Evolutionary conservation across 169 alveolate genomes (phyloP).

Genomic region (Theileria orientalis): DNA sequence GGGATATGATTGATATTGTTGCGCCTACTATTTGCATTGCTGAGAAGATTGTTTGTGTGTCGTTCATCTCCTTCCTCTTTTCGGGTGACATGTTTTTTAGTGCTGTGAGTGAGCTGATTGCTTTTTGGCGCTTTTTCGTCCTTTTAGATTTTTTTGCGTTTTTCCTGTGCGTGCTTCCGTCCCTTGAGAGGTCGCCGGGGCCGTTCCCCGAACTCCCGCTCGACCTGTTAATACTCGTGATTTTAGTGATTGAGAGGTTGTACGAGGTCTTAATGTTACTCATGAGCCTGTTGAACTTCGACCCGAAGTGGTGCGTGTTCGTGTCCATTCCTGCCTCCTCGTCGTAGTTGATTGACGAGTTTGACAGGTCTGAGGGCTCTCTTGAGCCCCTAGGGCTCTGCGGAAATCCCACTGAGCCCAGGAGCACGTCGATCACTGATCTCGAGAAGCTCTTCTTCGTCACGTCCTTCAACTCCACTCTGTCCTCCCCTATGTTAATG

Average conservation of each 20-base stretch:
- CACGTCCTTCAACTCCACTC: background rate
- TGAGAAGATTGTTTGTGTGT: slow-evolving; percentile 55
- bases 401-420: background rate
- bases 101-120: background rate
- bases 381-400: background rate
- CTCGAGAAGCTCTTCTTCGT: background rate
- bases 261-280: background rate
- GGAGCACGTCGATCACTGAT: background rate
- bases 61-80: slow-evolving; percentile 5
- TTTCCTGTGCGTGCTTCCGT: too few species aligned
- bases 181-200: background rate
- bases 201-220: background rate
- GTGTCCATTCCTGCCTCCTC: background rate
- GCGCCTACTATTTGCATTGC: slow-evolving; percentile 76
- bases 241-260: background rate
- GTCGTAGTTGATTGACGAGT: background rate
- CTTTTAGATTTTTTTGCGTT: background rate
- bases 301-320: background rate
- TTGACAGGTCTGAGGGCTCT: background rate
- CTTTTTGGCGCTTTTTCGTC: slow-evolving; percentile 9
- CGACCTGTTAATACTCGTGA: background rate
- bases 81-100: slow-evolving; percentile 3
- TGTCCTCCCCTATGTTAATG: background rate
- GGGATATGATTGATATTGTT: slow-evolving; percentile 77
- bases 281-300: background rate